Base-by-base conservation (phyloP, 345 rosid genomes). In the Bruguiera gymnorhiza region DNA sequence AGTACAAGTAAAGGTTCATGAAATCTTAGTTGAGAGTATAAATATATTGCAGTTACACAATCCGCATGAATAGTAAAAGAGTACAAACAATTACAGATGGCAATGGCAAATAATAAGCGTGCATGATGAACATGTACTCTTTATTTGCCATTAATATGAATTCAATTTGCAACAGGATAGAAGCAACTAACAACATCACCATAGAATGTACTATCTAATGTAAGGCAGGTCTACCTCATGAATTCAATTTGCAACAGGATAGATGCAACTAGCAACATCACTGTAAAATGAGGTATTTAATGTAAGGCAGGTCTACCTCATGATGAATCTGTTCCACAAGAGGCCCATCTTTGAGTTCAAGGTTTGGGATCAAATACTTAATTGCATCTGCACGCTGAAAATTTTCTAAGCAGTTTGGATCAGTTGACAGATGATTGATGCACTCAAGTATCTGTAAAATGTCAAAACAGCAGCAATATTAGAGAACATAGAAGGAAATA, bases 331-430 rank as follows among this genome's bases (percentile, higher is more conserved):
- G 92, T 63, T 83, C 83, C 26, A 95, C 85, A 72, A 89, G 97
- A 73, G 86, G 82, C 52, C 96, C 99, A 63, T 88, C 97, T 82
- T 87, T 87, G 62, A 95, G 91, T 77, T 95, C 97, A 55, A 92
- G 97, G 79, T 92, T 95, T 27, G 97, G 99, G 76, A 95, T 92
- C 82, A 92, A 76, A 83, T 85, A 86, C 80, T 92, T 95, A 74
- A 92, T 95, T 62, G 97, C 97, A 76, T 95, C 91, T 15, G 99
- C 97, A 15, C 92, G 96, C 82, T 95, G 97, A 82, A 95, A 97
- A 79, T 81, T 87, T 87, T 95, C 97, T 74, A 95, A 84, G 86
- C 97, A 95, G 79, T 92, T 90, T 27, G 99, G 99, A 68, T 95
- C 99, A 27, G 87, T 86, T 66, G 99, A 95, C 69, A 95, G 84